A percentile compares a stretch with the other conserved stretches of the same genome.
Evolutionary conservation across 2,329 filamentous ascomycete genomes (phyloP).

Genomic region (Ophiostoma piceae): DNA sequence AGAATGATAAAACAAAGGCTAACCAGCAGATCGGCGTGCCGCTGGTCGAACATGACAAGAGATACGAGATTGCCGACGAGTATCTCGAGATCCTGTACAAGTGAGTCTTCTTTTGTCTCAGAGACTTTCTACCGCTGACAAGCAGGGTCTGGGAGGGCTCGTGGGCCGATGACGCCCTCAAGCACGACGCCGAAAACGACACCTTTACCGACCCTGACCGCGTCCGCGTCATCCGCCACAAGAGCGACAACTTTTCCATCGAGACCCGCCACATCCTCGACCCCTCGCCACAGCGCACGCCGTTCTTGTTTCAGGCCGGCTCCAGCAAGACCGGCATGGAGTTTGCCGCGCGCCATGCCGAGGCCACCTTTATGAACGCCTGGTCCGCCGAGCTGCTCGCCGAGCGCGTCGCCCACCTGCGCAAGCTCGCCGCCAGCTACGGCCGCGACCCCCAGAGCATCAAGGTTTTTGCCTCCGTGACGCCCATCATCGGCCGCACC

Average conservation of each 20-base stretch:
- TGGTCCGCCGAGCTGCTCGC: constrained; percentile 22
- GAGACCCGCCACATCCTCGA: constrained; percentile 14
- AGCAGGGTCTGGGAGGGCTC: neutral
- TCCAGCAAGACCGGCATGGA: constrained; percentile 26
- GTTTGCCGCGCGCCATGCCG: constrained; percentile 30
- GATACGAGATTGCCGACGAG: constrained; percentile 29
- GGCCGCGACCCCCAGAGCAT: constrained; percentile 27
- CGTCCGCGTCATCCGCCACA: constrained; percentile 19
- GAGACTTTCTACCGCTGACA: neutral
- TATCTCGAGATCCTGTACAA: constrained; percentile 28
- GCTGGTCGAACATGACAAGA: constrained; percentile 26
- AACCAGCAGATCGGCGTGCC: neutral
- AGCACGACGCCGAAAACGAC: constrained; percentile 12
- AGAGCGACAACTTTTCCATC: constrained; percentile 20
- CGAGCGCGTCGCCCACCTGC: constrained; percentile 22
- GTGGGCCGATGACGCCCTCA: neutral
- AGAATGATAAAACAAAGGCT: neutral
- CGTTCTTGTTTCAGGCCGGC: constrained; percentile 29
- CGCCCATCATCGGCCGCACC: constrained; percentile 27
- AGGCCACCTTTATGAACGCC: constrained; percentile 29
- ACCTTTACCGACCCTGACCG: constrained; percentile 22
- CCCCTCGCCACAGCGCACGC: constrained; percentile 17
- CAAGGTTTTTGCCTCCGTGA: constrained; percentile 28
- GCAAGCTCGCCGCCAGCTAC: constrained; percentile 20
- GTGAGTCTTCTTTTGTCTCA: constrained; percentile 10